phyloP scores from a whole-genome alignment of 768 basidiomycete genomes.

The Phanerodontia chrysosporium region DNA sequence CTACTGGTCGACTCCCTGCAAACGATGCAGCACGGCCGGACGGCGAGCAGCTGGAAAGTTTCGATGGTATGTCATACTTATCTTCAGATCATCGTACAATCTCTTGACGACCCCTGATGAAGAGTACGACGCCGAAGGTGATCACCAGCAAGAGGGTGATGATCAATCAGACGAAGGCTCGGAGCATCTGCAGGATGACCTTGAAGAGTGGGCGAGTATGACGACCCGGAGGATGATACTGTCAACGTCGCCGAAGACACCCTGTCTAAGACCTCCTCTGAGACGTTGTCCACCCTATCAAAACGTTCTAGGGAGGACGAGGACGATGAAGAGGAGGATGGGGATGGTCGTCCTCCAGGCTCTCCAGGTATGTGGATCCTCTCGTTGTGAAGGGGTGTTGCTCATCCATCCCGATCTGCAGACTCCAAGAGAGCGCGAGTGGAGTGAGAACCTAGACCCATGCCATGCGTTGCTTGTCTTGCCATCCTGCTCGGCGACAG shows the following conservation, averaged over 20 bases:
- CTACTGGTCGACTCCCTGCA: neutral
- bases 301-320: constrained; percentile 15
- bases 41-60: neutral
- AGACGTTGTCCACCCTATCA: constrained; percentile 8
- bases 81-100: too few species aligned
- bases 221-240: neutral
- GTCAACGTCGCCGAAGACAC: neutral
- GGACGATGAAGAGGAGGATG: neutral
- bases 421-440: neutral
- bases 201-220: constrained; percentile 9
- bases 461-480: neutral
- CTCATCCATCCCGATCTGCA: neutral
- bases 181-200: neutral
- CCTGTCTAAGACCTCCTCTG: constrained; percentile 8
- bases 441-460: neutral
- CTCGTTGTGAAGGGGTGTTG: neutral
- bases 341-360: neutral
- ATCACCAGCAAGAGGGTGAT: neutral
- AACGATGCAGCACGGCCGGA: neutral
- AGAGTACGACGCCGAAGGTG: neutral
- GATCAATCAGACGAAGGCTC: neutral
- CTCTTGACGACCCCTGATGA: neutral
- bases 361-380: constrained; percentile 7
- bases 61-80: neutral
- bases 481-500: neutral